Evolutionary conservation across 805 yeast genomes (phyloP).

Genomic region (Yamadazyma nakazawae): DNA sequence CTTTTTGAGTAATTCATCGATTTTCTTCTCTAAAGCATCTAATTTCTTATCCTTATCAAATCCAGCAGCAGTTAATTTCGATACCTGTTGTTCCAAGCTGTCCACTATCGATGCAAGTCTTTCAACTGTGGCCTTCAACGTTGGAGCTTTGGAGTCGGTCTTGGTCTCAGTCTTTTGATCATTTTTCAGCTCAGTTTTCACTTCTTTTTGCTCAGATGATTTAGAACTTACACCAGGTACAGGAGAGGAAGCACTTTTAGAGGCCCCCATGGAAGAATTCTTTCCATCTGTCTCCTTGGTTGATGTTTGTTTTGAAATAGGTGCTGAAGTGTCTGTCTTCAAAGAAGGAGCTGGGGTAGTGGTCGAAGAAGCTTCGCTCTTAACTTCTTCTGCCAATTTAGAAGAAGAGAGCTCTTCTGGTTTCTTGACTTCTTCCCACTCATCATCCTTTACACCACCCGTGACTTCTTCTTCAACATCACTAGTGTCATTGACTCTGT

Average conservation of each 20-base stretch:
- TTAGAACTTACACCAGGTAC: not conserved
- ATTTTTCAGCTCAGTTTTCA: constrained; percentile 17
- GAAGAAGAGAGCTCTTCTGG: constrained; percentile 16
- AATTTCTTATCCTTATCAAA: constrained; percentile 65
- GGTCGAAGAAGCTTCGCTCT: constrained; percentile 8
- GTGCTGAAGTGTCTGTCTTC: constrained; percentile 8
- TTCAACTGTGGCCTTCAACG: constrained; percentile 70
- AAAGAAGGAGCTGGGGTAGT: constrained; percentile 12
- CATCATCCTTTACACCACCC: constrained; percentile 31
- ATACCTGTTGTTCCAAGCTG: constrained; percentile 54
- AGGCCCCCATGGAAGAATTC: not conserved
- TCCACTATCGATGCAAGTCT: constrained; percentile 57
- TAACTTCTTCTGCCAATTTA: constrained; percentile 10
- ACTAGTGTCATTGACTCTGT: constrained; percentile 36
- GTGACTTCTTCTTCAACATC: constrained; percentile 33
- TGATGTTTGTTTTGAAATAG: not conserved
- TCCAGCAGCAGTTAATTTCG: constrained; percentile 49
- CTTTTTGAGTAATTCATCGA: constrained; percentile 51
- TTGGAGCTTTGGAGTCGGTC: constrained; percentile 46
- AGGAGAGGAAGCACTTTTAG: not conserved
- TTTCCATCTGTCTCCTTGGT: not conserved
- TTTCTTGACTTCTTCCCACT: constrained; percentile 39
- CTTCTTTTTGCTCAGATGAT: constrained; percentile 10
- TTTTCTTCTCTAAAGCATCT: constrained; percentile 54
- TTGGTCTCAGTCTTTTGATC: constrained; percentile 18